Conservation (phyloP, 495 filamentous ascomycete genomes). For the Hypoxylon subgilvum region DNA sequence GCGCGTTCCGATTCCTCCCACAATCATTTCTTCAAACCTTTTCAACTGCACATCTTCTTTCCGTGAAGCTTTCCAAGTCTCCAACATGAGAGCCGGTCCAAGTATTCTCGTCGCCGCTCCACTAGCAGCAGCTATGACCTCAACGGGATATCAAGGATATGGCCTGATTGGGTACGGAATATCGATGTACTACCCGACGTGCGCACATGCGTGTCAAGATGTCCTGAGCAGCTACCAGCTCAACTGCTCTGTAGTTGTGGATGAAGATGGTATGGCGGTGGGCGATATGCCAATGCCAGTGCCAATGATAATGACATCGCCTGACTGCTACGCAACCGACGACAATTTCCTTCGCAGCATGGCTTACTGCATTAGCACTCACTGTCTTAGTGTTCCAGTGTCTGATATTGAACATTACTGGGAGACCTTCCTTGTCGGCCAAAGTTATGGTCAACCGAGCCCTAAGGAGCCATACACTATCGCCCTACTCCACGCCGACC, state of each 20-base stretch:
- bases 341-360: constrained; percentile 45
- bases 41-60: background rate
- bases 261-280: constrained; percentile 6
- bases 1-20: too few species aligned
- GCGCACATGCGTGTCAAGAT: constrained; percentile 43
- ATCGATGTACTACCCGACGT: constrained; percentile 42
- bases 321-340: constrained; percentile 46
- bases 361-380: constrained; percentile 46
- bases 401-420: constrained; percentile 45
- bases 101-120: background rate
- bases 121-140: constrained; percentile 3
- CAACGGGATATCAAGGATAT: constrained; percentile 5
- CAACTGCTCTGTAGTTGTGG: constrained; percentile 31
- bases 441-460: constrained; percentile 11
- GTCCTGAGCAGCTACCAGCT: constrained; percentile 36
- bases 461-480: constrained; percentile 39
- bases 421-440: constrained; percentile 36
- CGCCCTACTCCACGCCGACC: constrained; percentile 27
- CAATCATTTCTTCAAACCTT: too few species aligned
- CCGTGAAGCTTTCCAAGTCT: background rate
- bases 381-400: constrained; percentile 32
- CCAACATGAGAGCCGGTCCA: constrained; percentile 3
- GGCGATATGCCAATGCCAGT: constrained; percentile 12
- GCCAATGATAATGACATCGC: constrained; percentile 35
- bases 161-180: constrained; percentile 48